Conservation (phyloP, 1,284 basidiomycete species). For the Cryptococcus floricola region DNA sequence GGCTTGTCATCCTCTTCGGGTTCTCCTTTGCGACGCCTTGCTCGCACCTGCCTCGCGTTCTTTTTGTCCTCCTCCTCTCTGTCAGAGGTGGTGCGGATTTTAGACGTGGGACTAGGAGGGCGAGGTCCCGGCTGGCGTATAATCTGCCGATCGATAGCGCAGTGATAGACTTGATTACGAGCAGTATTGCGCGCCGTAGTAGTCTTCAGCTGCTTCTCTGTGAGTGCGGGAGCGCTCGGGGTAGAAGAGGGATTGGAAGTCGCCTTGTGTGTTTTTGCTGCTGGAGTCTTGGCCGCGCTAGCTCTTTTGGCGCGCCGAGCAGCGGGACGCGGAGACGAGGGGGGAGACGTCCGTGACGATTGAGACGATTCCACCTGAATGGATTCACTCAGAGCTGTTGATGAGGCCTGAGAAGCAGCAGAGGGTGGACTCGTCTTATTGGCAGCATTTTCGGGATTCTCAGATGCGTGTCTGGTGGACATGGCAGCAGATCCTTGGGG, state of each 20-base stretch:
- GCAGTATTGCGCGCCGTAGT: slow-evolving; percentile 41
- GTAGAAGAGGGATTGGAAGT: neutral
- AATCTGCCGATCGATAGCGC: slow-evolving; percentile 51
- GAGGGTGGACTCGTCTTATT: slow-evolving; percentile 11
- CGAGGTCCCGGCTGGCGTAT: slow-evolving; percentile 65
- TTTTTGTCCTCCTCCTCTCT: slow-evolving; percentile 66
- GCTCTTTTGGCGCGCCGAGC: slow-evolving; percentile 18
- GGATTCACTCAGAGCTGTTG: neutral
- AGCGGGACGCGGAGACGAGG: slow-evolving; percentile 4
- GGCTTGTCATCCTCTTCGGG: slow-evolving; percentile 52
- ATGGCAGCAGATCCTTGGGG: no score
- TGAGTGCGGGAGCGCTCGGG: slow-evolving; percentile 8
- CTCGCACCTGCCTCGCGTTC: slow-evolving; percentile 60
- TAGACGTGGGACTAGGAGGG: slow-evolving; percentile 73
- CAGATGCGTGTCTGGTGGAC: no score
- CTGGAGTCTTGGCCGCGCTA: slow-evolving; percentile 8
- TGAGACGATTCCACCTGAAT: neutral
- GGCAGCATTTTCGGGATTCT: slow-evolving; percentile 8
- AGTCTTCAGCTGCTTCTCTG: slow-evolving; percentile 42
- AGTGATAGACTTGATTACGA: slow-evolving; percentile 45
- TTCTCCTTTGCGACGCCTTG: slow-evolving; percentile 55
- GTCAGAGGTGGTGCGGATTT: slow-evolving; percentile 66
- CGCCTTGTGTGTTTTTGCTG: neutral
- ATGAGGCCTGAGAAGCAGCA: neutral
- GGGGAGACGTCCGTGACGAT: neutral